Evolutionary conservation across 257 asterid genomes (phyloP).

Genomic region (Avicennia marina): DNA sequence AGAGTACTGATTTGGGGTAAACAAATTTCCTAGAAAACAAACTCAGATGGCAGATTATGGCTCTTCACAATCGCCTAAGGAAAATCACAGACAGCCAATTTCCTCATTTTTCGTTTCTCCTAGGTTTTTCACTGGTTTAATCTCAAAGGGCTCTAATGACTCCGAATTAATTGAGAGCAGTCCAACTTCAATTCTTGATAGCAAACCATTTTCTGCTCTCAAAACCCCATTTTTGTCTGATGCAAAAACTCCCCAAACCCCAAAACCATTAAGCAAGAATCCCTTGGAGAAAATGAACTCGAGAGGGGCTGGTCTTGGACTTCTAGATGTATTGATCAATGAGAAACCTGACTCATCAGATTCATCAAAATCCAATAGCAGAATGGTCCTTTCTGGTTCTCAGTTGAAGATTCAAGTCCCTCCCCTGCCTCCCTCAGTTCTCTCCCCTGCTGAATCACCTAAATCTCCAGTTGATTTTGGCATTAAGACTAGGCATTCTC

Average conservation of each 20-base stretch:
- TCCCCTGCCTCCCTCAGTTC: constrained; percentile 31
- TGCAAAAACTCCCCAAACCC: constrained; percentile 38
- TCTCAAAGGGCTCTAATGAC: constrained; percentile 47
- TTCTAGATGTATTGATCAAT: constrained; percentile 52
- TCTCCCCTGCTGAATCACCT: constrained; percentile 46
- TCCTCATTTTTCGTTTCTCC: constrained; percentile 63
- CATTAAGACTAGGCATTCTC: constrained; percentile 57
- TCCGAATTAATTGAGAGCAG: constrained; percentile 47
- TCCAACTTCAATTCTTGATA: constrained; percentile 82
- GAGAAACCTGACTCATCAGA: constrained; percentile 43
- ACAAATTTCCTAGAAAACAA: no score
- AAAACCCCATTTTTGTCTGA: constrained; percentile 51
- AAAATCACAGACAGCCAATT: constrained; percentile 27
- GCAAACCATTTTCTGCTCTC: constrained; percentile 36
- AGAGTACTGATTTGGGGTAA: no score
- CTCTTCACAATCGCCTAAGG: constrained; percentile 35
- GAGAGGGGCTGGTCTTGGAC: constrained; percentile 51
- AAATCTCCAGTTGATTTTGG: constrained; percentile 73
- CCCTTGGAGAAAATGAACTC: constrained; percentile 49
- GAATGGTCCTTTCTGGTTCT: constrained; percentile 72
- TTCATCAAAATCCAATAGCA: constrained; percentile 26
- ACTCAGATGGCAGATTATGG: constrained; percentile 73
- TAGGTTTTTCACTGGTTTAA: constrained; percentile 45
- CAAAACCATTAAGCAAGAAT: constrained; percentile 38
- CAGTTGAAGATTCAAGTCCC: constrained; percentile 76